These are phyloP conservation scores for Gracilaria gracilis DNA, from an alignment of 23 red algal species.

Conservation along the genomic window DNA sequence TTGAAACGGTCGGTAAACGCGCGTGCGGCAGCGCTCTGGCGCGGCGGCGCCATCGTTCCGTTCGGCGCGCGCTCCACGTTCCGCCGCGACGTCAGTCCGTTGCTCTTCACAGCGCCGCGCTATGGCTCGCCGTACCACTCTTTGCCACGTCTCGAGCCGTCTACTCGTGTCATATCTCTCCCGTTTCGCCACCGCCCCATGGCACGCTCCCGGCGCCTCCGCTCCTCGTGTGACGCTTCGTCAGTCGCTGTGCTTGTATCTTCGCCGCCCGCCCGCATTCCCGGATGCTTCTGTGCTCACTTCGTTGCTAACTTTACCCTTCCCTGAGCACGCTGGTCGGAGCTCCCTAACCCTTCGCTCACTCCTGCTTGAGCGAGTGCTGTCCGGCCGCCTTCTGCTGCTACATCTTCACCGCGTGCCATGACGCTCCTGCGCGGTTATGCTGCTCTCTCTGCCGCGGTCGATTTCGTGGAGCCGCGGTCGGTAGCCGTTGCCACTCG, in stretches of 20 bases:
- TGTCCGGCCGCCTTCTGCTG: background rate
- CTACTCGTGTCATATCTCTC: background rate
- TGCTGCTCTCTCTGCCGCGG: constrained; percentile 20
- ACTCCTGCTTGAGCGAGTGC: background rate
- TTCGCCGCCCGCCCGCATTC: background rate
- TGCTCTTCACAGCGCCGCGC: constrained; percentile 20
- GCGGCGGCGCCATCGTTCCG: background rate
- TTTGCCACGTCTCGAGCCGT: background rate
- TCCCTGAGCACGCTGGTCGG: background rate
- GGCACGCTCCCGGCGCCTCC: background rate
- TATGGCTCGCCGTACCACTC: background rate
- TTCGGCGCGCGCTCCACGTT: constrained; percentile 23
- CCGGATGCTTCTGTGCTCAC: background rate
- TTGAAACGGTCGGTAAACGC: constrained; percentile 10
- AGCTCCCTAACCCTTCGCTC: too few relatives aligned
- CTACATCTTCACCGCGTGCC: background rate
- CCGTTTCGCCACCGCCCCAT: background rate
- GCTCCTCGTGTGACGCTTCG: background rate
- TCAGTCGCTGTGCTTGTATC: background rate
- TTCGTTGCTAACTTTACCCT: background rate
- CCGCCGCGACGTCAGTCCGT: background rate
- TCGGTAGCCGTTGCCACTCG: constrained; percentile 25
- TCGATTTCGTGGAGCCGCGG: background rate
- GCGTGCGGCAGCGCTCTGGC: too few relatives aligned
- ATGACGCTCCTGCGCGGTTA: constrained; percentile 9